Conservation (phyloP, 768 basidiomycete species). For the Leccinum variicolor region DNA sequence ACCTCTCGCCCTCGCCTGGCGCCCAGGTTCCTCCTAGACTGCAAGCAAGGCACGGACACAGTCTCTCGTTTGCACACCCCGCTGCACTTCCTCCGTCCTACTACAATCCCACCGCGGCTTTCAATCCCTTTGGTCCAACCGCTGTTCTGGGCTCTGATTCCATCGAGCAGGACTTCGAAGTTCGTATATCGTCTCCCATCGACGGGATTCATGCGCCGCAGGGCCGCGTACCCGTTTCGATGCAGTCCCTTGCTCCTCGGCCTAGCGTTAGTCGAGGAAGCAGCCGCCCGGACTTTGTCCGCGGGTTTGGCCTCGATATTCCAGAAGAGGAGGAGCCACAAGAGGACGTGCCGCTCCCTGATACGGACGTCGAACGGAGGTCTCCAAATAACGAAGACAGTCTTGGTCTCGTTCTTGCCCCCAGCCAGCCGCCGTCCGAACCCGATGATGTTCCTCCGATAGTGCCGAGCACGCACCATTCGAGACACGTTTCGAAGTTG, state of each 20-base stretch:
- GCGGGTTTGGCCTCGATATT: slow-evolving; percentile 79
- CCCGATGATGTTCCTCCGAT: slow-evolving; percentile 45
- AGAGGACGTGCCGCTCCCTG: slow-evolving; percentile 37
- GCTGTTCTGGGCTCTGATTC: slow-evolving; percentile 54
- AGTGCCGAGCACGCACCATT: slow-evolving; percentile 53
- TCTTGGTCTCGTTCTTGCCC: slow-evolving; percentile 17
- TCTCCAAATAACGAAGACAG: slow-evolving; percentile 36
- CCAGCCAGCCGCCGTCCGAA: slow-evolving; percentile 29
- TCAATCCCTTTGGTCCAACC: slow-evolving; percentile 64
- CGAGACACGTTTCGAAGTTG: slow-evolving; percentile 64
- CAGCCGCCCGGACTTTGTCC: slow-evolving; percentile 66
- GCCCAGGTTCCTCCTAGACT: slow-evolving; percentile 34
- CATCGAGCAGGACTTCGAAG: slow-evolving; percentile 30
- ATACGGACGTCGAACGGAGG: slow-evolving; percentile 34
- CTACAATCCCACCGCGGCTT: slow-evolving; percentile 39
- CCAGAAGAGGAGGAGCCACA: slow-evolving; percentile 71
- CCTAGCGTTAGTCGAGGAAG: slow-evolving; percentile 40
- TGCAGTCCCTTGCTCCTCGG: slow-evolving; percentile 43
- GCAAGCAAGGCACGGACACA: slow-evolving; percentile 66
- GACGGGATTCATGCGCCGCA: slow-evolving; percentile 50
- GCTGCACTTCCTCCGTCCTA: slow-evolving; percentile 31
- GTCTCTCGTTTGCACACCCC: slow-evolving; percentile 67
- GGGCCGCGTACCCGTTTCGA: slow-evolving; percentile 47
- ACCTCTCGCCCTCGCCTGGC: slow-evolving; percentile 51
- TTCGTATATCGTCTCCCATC: slow-evolving; percentile 20